Evolutionary conservation across 805 yeast species (phyloP).

Genomic region (Yarrowia divulgata): DNA sequence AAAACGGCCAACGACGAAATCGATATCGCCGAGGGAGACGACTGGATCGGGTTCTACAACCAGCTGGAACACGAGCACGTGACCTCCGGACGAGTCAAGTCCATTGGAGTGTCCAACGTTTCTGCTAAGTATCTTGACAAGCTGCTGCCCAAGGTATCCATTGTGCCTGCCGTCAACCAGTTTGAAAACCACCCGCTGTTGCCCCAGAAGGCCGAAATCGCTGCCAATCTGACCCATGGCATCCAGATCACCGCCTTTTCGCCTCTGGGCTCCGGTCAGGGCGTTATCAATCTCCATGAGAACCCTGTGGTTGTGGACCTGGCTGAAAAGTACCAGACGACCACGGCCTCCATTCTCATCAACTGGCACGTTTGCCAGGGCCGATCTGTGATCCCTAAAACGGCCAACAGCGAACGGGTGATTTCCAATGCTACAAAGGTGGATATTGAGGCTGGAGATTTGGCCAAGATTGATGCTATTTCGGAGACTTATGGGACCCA

Average conservation of each 20-base stretch:
- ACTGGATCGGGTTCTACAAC: constrained; percentile 43
- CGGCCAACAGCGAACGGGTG: constrained; percentile 70
- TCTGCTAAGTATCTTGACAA: constrained; percentile 60
- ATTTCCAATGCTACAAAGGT: constrained; percentile 53
- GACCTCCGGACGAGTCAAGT: constrained; percentile 56
- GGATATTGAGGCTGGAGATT: constrained; percentile 47
- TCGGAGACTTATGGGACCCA: background rate
- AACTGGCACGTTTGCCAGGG: constrained; percentile 57
- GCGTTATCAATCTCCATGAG: constrained; percentile 46
- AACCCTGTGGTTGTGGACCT: constrained; percentile 62
- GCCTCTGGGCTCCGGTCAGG: constrained; percentile 57
- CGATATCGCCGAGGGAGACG: constrained; percentile 26
- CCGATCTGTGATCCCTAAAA: constrained; percentile 69
- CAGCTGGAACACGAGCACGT: constrained; percentile 61
- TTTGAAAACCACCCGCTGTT: constrained; percentile 87
- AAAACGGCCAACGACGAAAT: background rate
- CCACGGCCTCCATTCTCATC: constrained; percentile 48
- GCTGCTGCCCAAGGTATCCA: constrained; percentile 58
- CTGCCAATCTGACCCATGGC: constrained; percentile 62
- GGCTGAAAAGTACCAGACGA: constrained; percentile 61
- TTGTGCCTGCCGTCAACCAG: constrained; percentile 78
- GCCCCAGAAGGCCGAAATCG: constrained; percentile 67
- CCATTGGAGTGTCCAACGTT: constrained; percentile 71
- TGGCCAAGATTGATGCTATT: constrained; percentile 8
- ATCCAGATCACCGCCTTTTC: constrained; percentile 78